Conservation (phyloP, 164 flowering plant species). For the Piper betle region DNA sequence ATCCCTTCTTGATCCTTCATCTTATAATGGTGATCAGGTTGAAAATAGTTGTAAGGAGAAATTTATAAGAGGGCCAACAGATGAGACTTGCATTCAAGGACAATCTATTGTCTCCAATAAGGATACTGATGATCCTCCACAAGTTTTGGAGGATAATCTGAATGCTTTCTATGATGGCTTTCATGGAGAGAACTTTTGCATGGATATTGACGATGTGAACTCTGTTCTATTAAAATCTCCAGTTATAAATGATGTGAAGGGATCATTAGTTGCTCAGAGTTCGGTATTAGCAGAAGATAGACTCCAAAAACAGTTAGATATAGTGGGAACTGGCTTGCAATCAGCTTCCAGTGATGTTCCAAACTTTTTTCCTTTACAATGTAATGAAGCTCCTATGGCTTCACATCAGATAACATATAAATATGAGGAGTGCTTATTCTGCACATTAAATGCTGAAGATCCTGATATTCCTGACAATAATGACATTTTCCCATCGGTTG, state of each 20-base stretch:
- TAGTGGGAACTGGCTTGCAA: constrained; percentile 4
- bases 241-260: constrained; percentile 18
- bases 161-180: constrained; percentile 9
- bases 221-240: constrained; percentile 49
- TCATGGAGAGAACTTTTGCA: constrained; percentile 25
- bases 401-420: constrained; percentile 22
- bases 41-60: constrained; percentile 15
- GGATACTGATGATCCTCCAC: constrained; percentile 17
- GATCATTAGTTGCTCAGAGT: constrained; percentile 13
- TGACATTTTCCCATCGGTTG: constrained; percentile 26
- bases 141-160: constrained; percentile 19
- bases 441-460: constrained; percentile 61
- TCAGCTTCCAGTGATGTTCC: constrained; percentile 6
- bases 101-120: constrained; percentile 22
- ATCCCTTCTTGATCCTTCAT: constrained; percentile 28
- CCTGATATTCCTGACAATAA: constrained; percentile 73
- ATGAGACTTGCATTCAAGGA: constrained; percentile 20
- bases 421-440: constrained; percentile 32
- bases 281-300: constrained; percentile 8
- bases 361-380: constrained; percentile 13
- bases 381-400: constrained; percentile 11
- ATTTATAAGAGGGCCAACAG: constrained; percentile 9
- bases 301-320: constrained; percentile 12
- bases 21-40: constrained; percentile 20
- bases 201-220: constrained; percentile 40